Evolutionary conservation across 345 rosid species (phyloP).

Genomic region (Sisymbrium altissimum): DNA sequence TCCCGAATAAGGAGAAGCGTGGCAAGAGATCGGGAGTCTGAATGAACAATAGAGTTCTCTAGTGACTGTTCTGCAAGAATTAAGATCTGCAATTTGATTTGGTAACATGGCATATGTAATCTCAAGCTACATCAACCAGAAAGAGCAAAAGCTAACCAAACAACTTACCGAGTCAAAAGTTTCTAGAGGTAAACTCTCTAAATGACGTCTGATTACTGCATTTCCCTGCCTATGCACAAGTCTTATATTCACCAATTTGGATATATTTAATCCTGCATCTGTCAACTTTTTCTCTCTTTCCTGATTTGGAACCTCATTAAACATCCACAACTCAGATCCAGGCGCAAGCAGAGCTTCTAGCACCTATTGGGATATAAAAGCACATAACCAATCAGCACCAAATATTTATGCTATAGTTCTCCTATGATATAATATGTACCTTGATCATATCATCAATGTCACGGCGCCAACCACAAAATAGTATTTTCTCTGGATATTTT

Average conservation of each 20-base stretch:
- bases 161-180: slow-evolving; percentile 95
- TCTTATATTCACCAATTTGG: slow-evolving; percentile 52
- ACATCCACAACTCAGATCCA: slow-evolving; percentile 94
- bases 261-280: slow-evolving; percentile 73
- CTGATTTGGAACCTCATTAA: slow-evolving; percentile 80
- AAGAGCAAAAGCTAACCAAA: background rate
- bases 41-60: slow-evolving; percentile 90
- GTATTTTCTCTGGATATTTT: slow-evolving; percentile 84
- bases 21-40: slow-evolving; percentile 91
- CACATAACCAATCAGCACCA: background rate
- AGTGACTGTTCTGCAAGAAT: slow-evolving; percentile 97
- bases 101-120: slow-evolving; percentile 30
- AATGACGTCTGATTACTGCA: slow-evolving; percentile 79
- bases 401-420: background rate
- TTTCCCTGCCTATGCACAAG: slow-evolving; percentile 86
- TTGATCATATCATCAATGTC: slow-evolving; percentile 95
- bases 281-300: slow-evolving; percentile 78
- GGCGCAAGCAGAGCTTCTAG: slow-evolving; percentile 84
- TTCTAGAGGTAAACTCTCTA: slow-evolving; percentile 80
- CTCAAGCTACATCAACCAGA: background rate
- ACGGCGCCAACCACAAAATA: slow-evolving; percentile 96
- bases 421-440: slow-evolving; percentile 38
- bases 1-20: slow-evolving; percentile 95
- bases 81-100: slow-evolving; percentile 74
- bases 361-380: slow-evolving; percentile 46